These are phyloP conservation scores for Penicillium capsulatum DNA, from an alignment of 2,329 filamentous ascomycete genomes.

Conservation along the genomic window DNA sequence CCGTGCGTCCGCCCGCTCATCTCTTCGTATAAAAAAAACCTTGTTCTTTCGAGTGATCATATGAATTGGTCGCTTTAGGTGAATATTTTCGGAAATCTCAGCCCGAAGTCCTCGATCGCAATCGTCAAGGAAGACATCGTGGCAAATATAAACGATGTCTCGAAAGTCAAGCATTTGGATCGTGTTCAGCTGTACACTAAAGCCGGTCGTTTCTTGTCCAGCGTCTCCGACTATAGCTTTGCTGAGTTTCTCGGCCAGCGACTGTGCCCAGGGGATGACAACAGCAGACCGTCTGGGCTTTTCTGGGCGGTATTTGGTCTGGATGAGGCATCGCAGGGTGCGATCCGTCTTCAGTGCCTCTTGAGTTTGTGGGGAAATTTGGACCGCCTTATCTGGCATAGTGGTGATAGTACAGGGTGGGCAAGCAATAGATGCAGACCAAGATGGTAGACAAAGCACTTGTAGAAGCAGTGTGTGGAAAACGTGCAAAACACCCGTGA, in stretches of 20 bases:
- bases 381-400: background rate
- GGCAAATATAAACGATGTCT: background rate
- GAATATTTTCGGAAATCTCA: constrained; percentile 1
- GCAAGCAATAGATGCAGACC: background rate
- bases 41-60: background rate
- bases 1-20: constrained; percentile 1
- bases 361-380: background rate
- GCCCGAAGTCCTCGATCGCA: constrained; percentile 1
- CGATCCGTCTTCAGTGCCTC: constrained; percentile 2
- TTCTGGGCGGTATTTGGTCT: background rate
- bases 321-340: constrained; percentile 1
- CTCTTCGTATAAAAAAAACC: constrained; percentile 1
- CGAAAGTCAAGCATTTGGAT: constrained; percentile 3
- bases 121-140: constrained; percentile 4
- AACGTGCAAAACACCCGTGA: background rate
- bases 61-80: constrained; percentile 2
- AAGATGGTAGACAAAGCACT: background rate
- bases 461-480: background rate
- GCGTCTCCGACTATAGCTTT: background rate
- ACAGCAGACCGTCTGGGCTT: constrained; percentile 1
- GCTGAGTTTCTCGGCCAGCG: constrained; percentile 1
- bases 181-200: constrained; percentile 1
- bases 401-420: background rate
- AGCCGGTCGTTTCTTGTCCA: constrained; percentile 2
- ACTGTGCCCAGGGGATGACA: constrained; percentile 3